Conservation (phyloP, 495 filamentous ascomycete species). For the Penicillium angulare region DNA sequence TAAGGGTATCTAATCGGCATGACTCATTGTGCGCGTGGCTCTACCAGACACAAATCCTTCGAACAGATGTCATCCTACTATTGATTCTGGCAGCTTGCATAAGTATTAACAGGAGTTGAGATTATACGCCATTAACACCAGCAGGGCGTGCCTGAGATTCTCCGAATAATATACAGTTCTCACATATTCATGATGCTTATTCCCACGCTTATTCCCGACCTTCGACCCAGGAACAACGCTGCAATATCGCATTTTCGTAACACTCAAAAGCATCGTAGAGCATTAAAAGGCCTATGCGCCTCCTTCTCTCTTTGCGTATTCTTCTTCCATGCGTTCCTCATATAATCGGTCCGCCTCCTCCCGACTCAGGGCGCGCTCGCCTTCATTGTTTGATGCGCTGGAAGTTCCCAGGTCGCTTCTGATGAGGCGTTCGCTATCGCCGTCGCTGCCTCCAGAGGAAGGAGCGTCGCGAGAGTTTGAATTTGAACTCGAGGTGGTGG, state of each 20-base stretch:
- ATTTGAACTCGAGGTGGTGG: neutral
- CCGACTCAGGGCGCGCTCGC: conserved; percentile 34
- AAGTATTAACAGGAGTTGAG: neutral
- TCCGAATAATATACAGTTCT: neutral
- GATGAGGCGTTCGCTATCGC: neutral
- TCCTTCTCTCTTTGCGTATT: conserved; percentile 76
- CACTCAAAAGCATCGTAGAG: neutral
- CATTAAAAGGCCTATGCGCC: conserved; percentile 46
- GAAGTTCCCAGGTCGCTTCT: conserved; percentile 14
- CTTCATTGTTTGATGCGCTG: conserved; percentile 10
- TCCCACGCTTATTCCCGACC: neutral
- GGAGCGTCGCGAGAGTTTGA: conserved; percentile 12
- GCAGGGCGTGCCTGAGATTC: neutral
- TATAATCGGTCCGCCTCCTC: conserved; percentile 62
- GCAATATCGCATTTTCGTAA: neutral
- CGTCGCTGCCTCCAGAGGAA: conserved; percentile 11
- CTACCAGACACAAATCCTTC: too few relatives aligned
- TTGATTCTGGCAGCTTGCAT: neutral
- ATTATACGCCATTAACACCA: neutral
- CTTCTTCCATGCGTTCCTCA: conserved; percentile 72
- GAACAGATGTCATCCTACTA: too few relatives aligned
- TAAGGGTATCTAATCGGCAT: too few relatives aligned
- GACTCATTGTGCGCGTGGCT: too few relatives aligned
- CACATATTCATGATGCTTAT: neutral
- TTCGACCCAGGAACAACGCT: neutral